These are phyloP conservation scores for Melampsora americana DNA, from an alignment of 1,284 basidiomycete genomes.

Conservation along the genomic window DNA sequence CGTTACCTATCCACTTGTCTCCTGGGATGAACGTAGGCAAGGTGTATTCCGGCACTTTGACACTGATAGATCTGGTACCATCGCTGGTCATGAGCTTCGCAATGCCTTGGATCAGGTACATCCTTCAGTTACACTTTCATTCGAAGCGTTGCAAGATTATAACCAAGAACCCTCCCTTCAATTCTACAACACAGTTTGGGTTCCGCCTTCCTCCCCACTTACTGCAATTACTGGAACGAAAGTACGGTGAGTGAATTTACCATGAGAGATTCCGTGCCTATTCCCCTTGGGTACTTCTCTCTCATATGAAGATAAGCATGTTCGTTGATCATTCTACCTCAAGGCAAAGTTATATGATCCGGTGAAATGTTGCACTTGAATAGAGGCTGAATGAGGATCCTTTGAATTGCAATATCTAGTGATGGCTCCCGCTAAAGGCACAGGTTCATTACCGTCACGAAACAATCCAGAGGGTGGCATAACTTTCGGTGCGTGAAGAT, in stretches of 20 bases:
- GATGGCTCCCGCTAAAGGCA: constrained; percentile 11
- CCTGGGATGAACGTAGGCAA: too few relatives aligned
- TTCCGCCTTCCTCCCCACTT: constrained; percentile 58
- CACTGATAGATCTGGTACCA: constrained; percentile 68
- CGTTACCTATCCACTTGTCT: too few relatives aligned
- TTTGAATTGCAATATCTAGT: neutral
- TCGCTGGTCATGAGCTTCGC: constrained; percentile 65
- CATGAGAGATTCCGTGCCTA: neutral
- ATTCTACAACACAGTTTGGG: constrained; percentile 57
- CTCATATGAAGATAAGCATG: neutral
- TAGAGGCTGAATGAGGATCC: neutral
- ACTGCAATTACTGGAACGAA: constrained; percentile 66
- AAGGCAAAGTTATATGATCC: neutral
- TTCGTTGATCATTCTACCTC: neutral
- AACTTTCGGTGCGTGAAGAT: constrained; percentile 16
- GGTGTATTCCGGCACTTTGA: constrained; percentile 74
- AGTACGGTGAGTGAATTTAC: constrained; percentile 63
- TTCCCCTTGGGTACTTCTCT: constrained; percentile 56
- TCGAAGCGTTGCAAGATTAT: neutral
- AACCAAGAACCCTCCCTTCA: neutral
- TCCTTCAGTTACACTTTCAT: constrained; percentile 46
- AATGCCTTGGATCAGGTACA: constrained; percentile 66
- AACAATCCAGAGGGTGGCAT: constrained; percentile 27
- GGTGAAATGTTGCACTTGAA: neutral
- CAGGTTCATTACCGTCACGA: constrained; percentile 17